Percentiles rank a stretch among this genome's conserved stretches.
Evolutionary conservation across 306 rosid species (phyloP).

Genomic region (Dryas drummondii): DNA sequence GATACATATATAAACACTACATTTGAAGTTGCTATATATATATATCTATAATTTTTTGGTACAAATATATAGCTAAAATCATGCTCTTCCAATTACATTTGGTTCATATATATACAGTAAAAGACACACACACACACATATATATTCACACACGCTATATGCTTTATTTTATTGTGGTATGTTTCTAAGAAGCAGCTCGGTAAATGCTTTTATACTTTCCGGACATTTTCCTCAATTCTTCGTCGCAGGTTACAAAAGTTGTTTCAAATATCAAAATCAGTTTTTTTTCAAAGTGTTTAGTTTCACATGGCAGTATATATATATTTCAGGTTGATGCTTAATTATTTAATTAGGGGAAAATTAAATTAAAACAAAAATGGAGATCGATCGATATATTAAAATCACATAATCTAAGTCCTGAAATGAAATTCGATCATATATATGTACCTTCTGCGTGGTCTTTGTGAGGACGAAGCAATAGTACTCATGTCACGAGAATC

Average conservation of each 20-base stretch:
- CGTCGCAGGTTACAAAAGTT: neutral
- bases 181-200: constrained; percentile 26
- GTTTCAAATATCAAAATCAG: neutral
- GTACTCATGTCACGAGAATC: neutral
- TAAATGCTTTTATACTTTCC: constrained; percentile 14
- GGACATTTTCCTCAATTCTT: constrained; percentile 1
- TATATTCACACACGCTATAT: too few relatives aligned
- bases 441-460: constrained; percentile 49
- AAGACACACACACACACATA: neutral
- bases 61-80: too few relatives aligned
- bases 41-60: too few relatives aligned
- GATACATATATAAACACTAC: too few relatives aligned
- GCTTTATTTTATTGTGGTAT: neutral
- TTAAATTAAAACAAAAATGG: neutral
- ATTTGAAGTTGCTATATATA: too few relatives aligned
- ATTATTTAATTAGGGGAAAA: too few relatives aligned
- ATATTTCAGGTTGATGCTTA: too few relatives aligned
- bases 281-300: too few relatives aligned
- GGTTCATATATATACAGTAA: neutral
- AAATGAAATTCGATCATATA: neutral
- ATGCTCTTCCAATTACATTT: neutral
- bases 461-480: constrained; percentile 29
- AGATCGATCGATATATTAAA: neutral
- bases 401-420: neutral
- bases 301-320: too few relatives aligned